These are phyloP conservation scores for Aspergillus pseudotamarii DNA, from an alignment of 2,329 filamentous ascomycete genomes.

Conservation along the genomic window DNA sequence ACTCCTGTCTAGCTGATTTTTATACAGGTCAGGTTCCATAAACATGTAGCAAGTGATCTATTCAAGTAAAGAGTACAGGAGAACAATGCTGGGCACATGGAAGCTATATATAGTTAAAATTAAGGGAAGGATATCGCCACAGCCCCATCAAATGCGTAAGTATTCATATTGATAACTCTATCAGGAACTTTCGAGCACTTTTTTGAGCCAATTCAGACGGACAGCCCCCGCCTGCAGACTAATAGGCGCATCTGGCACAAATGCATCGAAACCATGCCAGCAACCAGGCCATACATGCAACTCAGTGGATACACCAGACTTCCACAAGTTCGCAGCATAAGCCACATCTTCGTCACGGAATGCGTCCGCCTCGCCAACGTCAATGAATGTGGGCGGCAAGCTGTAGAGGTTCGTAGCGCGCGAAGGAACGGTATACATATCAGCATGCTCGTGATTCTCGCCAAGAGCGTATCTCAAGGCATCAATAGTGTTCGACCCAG, in stretches of 20 bases:
- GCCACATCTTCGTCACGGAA: conserved; percentile 16
- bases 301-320: conserved; percentile 9
- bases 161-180: background rate
- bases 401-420: conserved; percentile 4
- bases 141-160: background rate
- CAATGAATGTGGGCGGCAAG: conserved; percentile 13
- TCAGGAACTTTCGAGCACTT: conserved; percentile 2
- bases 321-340: conserved; percentile 14
- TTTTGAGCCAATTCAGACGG: conserved; percentile 11
- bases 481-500: background rate
- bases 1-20: no score
- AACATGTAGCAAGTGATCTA: no score
- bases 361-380: conserved; percentile 18
- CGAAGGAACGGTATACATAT: conserved; percentile 15
- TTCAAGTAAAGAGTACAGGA: no score
- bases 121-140: background rate
- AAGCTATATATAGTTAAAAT: background rate
- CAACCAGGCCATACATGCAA: conserved; percentile 20
- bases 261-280: conserved; percentile 20
- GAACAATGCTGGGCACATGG: no score
- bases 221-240: conserved; percentile 4
- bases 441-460: conserved; percentile 24
- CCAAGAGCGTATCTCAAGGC: conserved; percentile 5
- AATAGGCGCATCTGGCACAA: conserved; percentile 14
- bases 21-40: no score